phyloP scores from a whole-genome alignment of 2,329 filamentous ascomycete genomes.

The Metarhizium humberi region DNA sequence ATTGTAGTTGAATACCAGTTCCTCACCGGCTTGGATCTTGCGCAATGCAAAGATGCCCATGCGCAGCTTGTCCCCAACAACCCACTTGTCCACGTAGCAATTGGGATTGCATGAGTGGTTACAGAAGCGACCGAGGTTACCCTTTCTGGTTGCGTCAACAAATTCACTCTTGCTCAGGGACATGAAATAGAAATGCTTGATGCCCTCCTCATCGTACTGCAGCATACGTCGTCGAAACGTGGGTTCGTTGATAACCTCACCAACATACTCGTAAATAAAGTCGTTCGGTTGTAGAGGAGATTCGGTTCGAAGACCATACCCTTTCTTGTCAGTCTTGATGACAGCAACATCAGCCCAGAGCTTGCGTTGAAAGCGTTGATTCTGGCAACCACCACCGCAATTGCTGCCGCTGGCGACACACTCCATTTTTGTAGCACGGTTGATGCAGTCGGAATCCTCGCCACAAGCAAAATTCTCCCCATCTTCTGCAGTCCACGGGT shows the following conservation, averaged over 20 bases:
- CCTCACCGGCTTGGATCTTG: conserved; percentile 76
- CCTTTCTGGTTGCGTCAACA: conserved; percentile 93
- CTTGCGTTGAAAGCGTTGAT: conserved; percentile 86
- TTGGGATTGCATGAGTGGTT: conserved; percentile 99
- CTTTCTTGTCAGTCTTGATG: conserved; percentile 97
- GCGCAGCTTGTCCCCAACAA: conserved; percentile 90
- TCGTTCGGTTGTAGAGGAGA: conserved; percentile 68
- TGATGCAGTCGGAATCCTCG: conserved; percentile 97
- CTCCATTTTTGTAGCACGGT: conserved; percentile 96
- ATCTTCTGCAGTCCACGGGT: conserved; percentile 34
- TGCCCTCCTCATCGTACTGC: conserved; percentile 90
- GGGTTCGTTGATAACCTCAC: conserved; percentile 91
- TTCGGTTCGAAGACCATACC: conserved; percentile 82
- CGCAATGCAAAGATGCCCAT: conserved; percentile 98
- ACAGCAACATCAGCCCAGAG: conserved; percentile 88
- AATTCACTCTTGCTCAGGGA: conserved; percentile 94
- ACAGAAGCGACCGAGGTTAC: conserved; percentile 93
- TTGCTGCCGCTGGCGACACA: conserved; percentile 71
- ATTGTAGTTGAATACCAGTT: conserved; percentile 98
- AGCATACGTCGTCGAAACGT: conserved; percentile 84
- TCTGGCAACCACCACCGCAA: conserved; percentile 81
- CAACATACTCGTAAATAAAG: conserved; percentile 97
- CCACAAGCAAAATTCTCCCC: conserved; percentile 77
- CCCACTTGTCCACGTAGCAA: conserved; percentile 99
- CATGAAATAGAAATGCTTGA: conserved; percentile 99